Evolutionary conservation across 176 grass and related monocot species (phyloP), one percentile per base, ranked within the genome.

Genomic region (Bromus sterilis): DNA sequence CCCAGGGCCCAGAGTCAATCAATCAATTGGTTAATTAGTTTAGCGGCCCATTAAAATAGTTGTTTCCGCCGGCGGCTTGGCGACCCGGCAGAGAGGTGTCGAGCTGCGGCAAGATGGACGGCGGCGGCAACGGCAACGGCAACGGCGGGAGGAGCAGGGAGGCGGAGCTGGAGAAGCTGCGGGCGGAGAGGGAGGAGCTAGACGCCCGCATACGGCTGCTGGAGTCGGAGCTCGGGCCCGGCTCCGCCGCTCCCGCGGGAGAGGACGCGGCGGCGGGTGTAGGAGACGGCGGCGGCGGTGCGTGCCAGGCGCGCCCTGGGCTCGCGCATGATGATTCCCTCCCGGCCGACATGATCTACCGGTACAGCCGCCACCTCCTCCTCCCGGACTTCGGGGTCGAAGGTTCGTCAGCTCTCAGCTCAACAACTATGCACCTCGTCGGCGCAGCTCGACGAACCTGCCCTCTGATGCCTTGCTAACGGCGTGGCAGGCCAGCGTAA

Each of bases 331-430:
- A 10, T 1, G 55, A 48, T 35, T 78, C 74, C 2, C 82, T 98
- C 24, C 86, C 85, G 10, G 30, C 51, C 24, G 78, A 94, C 34
- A 98, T 98, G 95, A 87, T 94, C 63, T 89, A 86, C 35, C 83
- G 95, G 56, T 98, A 94, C 56, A 93, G 95, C 64, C 92, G 95
- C 69, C 95, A 98, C 68, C 89, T 98, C 57, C 75, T 98, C 67
- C 95, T 98, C 26, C 88, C 90, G 35, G 90, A 98, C 84, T 94
- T 98, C 72, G 95, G 92, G 4, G 88, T 94, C 33, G 78, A 93
- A 94, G 92, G 95, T 94, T 40, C 46, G 62, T 34, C 32, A 18
- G 56, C 66, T 24, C 65, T 51, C 66, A 69, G 36, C 42, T 65
- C 53, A 67, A 25, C 53, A 67, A 25, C 63, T 32, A 9, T 36